Conservation (phyloP, 2,329 filamentous ascomycete species). For the Gnomoniopsis sp. region DNA sequence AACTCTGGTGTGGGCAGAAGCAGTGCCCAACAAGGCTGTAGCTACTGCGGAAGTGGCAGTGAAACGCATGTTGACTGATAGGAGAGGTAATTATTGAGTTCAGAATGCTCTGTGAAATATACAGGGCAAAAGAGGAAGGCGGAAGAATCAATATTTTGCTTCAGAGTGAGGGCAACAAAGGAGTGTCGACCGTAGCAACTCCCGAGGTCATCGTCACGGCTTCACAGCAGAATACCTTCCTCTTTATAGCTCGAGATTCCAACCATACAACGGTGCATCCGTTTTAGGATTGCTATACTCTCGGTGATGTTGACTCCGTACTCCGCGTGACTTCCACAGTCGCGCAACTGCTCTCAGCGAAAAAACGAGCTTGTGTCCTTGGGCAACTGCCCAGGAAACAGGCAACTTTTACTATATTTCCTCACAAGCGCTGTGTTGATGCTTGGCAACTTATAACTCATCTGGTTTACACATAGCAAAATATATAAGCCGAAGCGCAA, state of each 20-base stretch:
- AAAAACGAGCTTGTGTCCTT: background rate
- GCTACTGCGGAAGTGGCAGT: conserved; percentile 24
- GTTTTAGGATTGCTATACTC: background rate
- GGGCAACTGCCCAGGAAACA: background rate
- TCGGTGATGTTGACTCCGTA: background rate
- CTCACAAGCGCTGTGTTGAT: no score
- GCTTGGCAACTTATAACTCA: background rate
- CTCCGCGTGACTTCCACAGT: background rate
- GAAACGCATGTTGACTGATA: conserved; percentile 31
- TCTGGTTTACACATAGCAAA: background rate
- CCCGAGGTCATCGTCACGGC: no score
- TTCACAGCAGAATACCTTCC: background rate
- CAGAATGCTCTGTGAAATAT: no score
- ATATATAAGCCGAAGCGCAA: background rate
- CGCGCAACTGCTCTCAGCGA: no score
- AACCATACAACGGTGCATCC: background rate
- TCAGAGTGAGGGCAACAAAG: no score
- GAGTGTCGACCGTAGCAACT: no score
- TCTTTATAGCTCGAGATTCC: background rate
- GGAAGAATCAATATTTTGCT: background rate
- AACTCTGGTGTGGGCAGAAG: conserved; percentile 42
- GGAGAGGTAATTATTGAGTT: no score
- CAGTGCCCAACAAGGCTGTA: conserved; percentile 34
- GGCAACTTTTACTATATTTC: background rate
- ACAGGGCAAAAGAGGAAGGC: background rate